Conservation (phyloP, 768 basidiomycete genomes). For the Tulasnella sp. region DNA sequence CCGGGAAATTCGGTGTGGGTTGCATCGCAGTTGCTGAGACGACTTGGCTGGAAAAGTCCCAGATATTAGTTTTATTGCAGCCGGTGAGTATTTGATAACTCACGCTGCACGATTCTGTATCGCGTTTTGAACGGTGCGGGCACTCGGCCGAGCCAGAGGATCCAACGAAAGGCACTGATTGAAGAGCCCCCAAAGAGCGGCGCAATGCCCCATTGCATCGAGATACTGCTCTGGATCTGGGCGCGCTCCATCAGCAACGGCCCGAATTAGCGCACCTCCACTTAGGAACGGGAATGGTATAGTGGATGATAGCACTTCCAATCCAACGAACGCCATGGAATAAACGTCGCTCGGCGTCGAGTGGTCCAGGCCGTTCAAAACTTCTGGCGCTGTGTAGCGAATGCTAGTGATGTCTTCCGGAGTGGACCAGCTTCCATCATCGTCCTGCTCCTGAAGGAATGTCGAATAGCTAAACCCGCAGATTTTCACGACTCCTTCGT, state of each 20-base stretch:
- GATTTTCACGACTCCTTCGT: neutral
- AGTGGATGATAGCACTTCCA: neutral
- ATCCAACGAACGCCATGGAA: neutral
- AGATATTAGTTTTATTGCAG: neutral
- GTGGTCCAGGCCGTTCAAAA: neutral
- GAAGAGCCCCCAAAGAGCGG: neutral
- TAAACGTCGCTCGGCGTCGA: constrained; percentile 3
- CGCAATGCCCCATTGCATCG: neutral
- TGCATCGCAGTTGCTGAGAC: neutral
- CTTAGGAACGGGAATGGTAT: neutral
- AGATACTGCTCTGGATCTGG: neutral
- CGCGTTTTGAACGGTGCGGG: neutral
- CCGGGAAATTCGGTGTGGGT: too few relatives aligned
- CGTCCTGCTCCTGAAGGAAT: neutral
- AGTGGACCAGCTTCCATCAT: neutral
- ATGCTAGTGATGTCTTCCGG: neutral
- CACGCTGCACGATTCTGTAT: neutral
- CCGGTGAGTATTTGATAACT: neutral
- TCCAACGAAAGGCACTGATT: neutral
- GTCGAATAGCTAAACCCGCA: neutral
- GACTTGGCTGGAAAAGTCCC: neutral
- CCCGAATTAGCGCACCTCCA: neutral
- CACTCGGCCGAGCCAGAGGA: neutral
- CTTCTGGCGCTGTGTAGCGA: constrained; percentile 1
- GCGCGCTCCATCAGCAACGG: neutral